Evolutionary conservation across 2,329 filamentous ascomycete species (phyloP), one percentile per base, ranked within the genome.

Genomic region (Aspergillus udagawae): DNA sequence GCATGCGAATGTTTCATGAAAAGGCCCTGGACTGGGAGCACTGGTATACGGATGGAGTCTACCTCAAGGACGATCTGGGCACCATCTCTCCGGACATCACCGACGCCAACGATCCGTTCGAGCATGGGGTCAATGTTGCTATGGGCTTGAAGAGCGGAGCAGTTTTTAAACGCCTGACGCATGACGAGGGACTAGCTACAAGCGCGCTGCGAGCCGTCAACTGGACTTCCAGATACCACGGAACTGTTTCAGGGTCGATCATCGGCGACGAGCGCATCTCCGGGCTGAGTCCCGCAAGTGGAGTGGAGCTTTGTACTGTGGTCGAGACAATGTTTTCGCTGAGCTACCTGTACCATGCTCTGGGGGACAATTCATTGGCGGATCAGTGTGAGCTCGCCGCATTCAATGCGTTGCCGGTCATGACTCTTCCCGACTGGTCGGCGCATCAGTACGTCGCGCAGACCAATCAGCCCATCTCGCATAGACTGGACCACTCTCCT

Each of bases 391-490:
- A 85, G 61, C 67, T 75, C 9, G 74, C 79, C 7, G 80, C 82
- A 3, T 85, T 82, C 72, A 85, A 85, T 60, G 79, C 66, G n/a
- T n/a, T 85, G 3, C 82, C 83, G 0, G 80, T 75, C 3, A 78
- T 78, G 60, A 64, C 83, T 28, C 79, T 77, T 20, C 75, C 77
- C 1, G 77, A 83, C 61, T 82, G 80, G 76, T 85, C 82, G 82
- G 75, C 76, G 25, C 81, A 81, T 63, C 80, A 84, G 65, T 85
- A 85, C 60, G 75, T 85, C 55, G 71, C 75, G 3, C 75, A 83
- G 61, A 76, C 78, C 0, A 85, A 85, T 60, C 80, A 83, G n/a
- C 81, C 82, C 3, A 78, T 76, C 65, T 74, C 79, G 7, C 69
- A 75, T 50, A 73, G 75, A 20, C 69, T 83, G 20, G 67, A 71